These are phyloP conservation scores for Mycena rebaudengoi DNA, from an alignment of 768 basidiomycete genomes.

Conservation along the genomic window DNA sequence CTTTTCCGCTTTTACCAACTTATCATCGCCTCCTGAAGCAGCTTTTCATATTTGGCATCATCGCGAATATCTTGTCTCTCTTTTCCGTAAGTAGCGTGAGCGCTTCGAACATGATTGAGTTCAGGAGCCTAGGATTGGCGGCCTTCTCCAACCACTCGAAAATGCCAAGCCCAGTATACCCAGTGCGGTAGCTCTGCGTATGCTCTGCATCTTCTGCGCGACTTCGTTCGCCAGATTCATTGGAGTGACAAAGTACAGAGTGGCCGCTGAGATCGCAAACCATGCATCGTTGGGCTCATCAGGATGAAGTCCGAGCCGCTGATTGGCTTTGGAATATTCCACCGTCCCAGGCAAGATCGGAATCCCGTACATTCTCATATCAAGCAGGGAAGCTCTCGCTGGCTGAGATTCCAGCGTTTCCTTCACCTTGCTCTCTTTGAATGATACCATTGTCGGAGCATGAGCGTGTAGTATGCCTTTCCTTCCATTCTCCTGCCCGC, in stretches of 20 bases:
- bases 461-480: no score
- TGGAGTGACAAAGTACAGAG: background rate
- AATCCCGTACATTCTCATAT: background rate
- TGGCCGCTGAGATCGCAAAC: background rate
- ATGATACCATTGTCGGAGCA: background rate
- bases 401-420: background rate
- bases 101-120: conserved; percentile 7
- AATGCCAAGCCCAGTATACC: conserved; percentile 7
- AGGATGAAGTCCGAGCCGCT: background rate
- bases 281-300: background rate
- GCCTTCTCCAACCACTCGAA: conserved; percentile 15
- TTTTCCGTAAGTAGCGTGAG: conserved; percentile 4
- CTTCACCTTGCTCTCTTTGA: background rate
- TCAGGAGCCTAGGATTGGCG: conserved; percentile 7
- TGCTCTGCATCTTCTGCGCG: conserved; percentile 1
- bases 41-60: background rate
- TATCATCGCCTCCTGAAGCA: conserved; percentile 10
- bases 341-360: background rate
- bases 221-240: background rate
- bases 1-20: background rate
- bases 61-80: conserved; percentile 6
- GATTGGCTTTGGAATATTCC: background rate
- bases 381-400: background rate
- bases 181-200: background rate
- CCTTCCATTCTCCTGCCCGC: no score